Evolutionary conservation across 169 alveolate genomes (phyloP).

Genomic region (Toxoplasma gondii): DNA sequence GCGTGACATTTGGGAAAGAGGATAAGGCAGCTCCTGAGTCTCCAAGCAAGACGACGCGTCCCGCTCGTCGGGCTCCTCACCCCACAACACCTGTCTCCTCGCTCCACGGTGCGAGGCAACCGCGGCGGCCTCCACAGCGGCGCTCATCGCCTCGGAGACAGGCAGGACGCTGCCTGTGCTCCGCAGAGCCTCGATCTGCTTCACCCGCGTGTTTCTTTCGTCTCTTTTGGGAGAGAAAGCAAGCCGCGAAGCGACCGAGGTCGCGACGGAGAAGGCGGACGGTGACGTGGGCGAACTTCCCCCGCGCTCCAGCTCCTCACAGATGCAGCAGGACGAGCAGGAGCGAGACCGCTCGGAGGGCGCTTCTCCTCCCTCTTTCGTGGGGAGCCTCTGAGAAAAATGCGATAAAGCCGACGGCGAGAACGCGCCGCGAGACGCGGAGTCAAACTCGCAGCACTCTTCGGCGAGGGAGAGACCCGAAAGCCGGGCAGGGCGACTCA

Average conservation of each 20-base stretch:
- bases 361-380: too few relatives aligned
- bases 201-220: neutral
- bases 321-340: too few relatives aligned
- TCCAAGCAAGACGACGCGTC: neutral
- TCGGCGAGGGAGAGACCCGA: too few relatives aligned
- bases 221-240: neutral
- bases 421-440: too few relatives aligned
- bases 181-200: neutral
- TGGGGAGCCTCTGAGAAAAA: too few relatives aligned
- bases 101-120: neutral
- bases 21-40: neutral
- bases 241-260: neutral
- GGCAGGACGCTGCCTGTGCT: constrained; percentile 44
- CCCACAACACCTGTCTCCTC: neutral
- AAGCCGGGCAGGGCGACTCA: too few relatives aligned
- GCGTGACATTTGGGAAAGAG: neutral
- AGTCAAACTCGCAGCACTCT: too few relatives aligned
- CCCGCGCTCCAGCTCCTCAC: neutral
- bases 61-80: neutral
- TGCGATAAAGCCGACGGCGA: too few relatives aligned
- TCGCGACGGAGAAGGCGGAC: neutral
- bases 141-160: neutral
- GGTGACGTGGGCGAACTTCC: neutral
- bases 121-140: neutral
- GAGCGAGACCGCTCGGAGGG: too few relatives aligned